phyloP scores from a whole-genome alignment of 495 filamentous ascomycete species.

The Coniosporium apollinis region DNA sequence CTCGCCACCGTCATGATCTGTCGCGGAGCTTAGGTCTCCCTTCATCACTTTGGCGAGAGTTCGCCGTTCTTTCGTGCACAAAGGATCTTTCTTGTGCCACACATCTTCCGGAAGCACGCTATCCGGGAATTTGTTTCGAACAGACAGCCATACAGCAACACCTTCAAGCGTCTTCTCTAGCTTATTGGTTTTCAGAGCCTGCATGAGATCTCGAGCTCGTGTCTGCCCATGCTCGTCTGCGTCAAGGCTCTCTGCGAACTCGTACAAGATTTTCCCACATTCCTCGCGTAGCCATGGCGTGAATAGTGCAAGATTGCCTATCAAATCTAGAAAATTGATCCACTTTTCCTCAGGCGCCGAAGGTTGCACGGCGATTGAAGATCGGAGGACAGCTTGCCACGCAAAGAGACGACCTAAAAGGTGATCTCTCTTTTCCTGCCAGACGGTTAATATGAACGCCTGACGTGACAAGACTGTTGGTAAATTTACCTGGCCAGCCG shows the following conservation, averaged over 20 bases:
- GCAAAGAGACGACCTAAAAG: slow-evolving; percentile 77
- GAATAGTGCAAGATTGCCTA: slow-evolving; percentile 38
- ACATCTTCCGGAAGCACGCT: slow-evolving; percentile 46
- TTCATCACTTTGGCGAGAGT: slow-evolving; percentile 60
- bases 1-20: slow-evolving; percentile 31
- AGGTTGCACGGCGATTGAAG: slow-evolving; percentile 48
- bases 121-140: slow-evolving; percentile 43
- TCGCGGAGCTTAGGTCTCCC: slow-evolving; percentile 40
- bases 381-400: slow-evolving; percentile 65
- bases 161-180: slow-evolving; percentile 69
- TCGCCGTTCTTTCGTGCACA: slow-evolving; percentile 43
- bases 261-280: slow-evolving; percentile 55
- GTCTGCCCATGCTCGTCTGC: slow-evolving; percentile 23
- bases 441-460: slow-evolving; percentile 5
- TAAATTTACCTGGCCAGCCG: slow-evolving; percentile 40
- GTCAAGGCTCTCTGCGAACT: slow-evolving; percentile 29
- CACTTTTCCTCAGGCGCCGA: slow-evolving; percentile 33
- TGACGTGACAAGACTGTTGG: slow-evolving; percentile 1
- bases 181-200: slow-evolving; percentile 41
- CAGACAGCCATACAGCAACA: slow-evolving; percentile 69
- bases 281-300: slow-evolving; percentile 84
- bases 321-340: slow-evolving; percentile 40
- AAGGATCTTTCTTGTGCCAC: slow-evolving; percentile 59
- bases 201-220: slow-evolving; percentile 43
- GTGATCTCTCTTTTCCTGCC: slow-evolving; percentile 76